Base-by-base conservation (phyloP, 2,329 filamentous ascomycete species). In the Rutstroemia sp. region DNA sequence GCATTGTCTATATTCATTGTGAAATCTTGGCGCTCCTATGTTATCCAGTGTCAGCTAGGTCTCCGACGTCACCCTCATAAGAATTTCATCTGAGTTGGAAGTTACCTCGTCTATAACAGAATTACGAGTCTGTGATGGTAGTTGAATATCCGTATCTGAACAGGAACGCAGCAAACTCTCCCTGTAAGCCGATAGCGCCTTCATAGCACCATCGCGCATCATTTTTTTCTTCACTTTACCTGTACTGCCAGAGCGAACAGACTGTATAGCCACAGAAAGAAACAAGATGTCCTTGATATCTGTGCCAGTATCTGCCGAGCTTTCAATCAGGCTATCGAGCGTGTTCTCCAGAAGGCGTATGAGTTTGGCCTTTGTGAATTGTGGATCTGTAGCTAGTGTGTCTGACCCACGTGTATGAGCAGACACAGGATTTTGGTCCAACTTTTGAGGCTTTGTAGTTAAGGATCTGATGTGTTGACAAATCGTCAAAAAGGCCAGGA, bases 271-370 rank as follows among this genome's bases (percentile, higher is more conserved):
- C 16, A 56, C 49, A 10, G 58, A 57, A 40, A 61, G 45, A 48
- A 58, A 54, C 27, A 56, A 40, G 38, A 61, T 48, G 40, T 61
- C 59, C 51, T 61, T 61, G n/a, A 61, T 50, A 56, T 59, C 57
- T 23, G 36, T 59, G 42, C 59, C 59, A 21, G 40, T 53, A 39
- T 44, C 58, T 5, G 54, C 53, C 8, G 59, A 48, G 19, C 59
- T 53, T 42, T 50, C 48, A 16, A 55, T 59, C 10, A 61, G 56
- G 23, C 44, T 55, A 34, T 48, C 46, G 9, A 48, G 46, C 21
- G 57, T 61, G 21, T 57, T 46, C n/a, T 61, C 59, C 12, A 61
- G 48, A n/a, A 56, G 50, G n/a, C 57, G 48, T 16, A 57, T 50
- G 27, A 62, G 57, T 44, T 55, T 54, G 4, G 56, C 57, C 47